A percentile compares a stretch with the other conserved stretches of the same genome.
phyloP scores from a whole-genome alignment of 176 grass and related monocot species.

The Aegilops bicornis region DNA sequence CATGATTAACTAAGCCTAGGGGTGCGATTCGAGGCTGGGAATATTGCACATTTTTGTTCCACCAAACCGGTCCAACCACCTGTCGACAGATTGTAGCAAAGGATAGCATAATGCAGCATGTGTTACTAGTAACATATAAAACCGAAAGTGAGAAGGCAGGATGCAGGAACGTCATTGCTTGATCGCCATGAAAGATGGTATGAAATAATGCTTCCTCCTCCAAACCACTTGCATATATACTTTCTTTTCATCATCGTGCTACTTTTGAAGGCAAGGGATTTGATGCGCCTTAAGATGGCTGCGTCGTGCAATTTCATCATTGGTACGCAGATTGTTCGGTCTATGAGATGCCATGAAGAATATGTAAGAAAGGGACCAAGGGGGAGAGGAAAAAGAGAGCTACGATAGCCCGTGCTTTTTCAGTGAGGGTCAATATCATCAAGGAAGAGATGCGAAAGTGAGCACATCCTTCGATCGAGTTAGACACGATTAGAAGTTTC shows the following conservation, averaged over 20 bases:
- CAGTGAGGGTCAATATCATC: slow-evolving; percentile 12
- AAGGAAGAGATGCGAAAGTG: background rate
- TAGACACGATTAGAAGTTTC: slow-evolving; percentile 1
- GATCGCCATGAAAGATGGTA: slow-evolving; percentile 1
- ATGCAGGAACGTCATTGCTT: background rate
- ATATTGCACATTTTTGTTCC: background rate
- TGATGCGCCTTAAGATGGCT: background rate
- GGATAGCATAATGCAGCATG: background rate
- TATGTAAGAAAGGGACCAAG: background rate
- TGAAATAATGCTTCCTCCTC: background rate
- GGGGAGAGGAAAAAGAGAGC: background rate
- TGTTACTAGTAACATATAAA: background rate
- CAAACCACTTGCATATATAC: background rate
- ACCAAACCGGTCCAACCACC: background rate
- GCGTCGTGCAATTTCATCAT: slow-evolving; percentile 30
- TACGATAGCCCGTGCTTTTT: slow-evolving; percentile 13
- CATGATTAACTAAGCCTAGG: background rate
- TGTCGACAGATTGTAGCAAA: slow-evolving; percentile 3
- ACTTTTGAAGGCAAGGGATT: slow-evolving; percentile 5
- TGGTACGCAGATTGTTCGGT: slow-evolving; percentile 25
- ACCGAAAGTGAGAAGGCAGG: background rate
- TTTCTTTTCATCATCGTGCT: background rate
- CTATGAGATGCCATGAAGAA: slow-evolving; percentile 20
- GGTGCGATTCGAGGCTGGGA: background rate
- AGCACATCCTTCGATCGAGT: slow-evolving; percentile 3